Evolutionary conservation across 129 eudicot species (phyloP), one percentile per base, ranked within the genome.

Genomic region (Cynara cardunculus): DNA sequence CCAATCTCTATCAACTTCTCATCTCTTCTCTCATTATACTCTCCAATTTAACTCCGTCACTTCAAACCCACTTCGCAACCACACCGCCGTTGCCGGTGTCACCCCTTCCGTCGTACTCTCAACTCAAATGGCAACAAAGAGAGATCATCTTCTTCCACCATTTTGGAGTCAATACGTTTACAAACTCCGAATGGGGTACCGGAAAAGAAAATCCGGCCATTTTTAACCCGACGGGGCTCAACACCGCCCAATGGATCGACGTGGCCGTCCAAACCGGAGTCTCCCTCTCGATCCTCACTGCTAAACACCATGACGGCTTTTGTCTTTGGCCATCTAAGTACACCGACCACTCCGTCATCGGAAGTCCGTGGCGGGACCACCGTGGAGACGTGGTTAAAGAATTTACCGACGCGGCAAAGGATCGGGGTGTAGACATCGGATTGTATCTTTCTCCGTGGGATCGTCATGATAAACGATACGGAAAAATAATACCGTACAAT

Each of bases 391-490:
- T 94, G 0, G 85, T 94, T 24, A 66, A 76, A 44, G 97, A 94
- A 41, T 87, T 91, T 41, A 86, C 82, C 10, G 28, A 73, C 25
- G 89, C 97, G 0, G 97, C 96, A 0, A 84, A 68, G 61, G 76
- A 86, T 12, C 83, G 92, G 1, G 97, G 96, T 22, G 83, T 94
- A 4, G 98, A 94, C 71, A 83, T 76, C 6, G 97, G 98, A 2
- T 69, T 94, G 78, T 94, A 94, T 80, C 76, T 92, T 13, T 94
- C 98, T 1, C 98, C 97, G 21, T 94, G 98, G 98, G 98, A 94
- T 82, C 87, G 92, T 2, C 98, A 94, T 68, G 98, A 94, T 75
- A 35, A 77, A 35, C 82, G 98, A 89, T 94, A 90, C n/a, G 98
- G 98, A 0, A 78, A 86, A 9, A 53, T 19, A 7, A 56, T 84